phyloP scores from a whole-genome alignment of 805 yeast species.

The Candida boidinii region DNA sequence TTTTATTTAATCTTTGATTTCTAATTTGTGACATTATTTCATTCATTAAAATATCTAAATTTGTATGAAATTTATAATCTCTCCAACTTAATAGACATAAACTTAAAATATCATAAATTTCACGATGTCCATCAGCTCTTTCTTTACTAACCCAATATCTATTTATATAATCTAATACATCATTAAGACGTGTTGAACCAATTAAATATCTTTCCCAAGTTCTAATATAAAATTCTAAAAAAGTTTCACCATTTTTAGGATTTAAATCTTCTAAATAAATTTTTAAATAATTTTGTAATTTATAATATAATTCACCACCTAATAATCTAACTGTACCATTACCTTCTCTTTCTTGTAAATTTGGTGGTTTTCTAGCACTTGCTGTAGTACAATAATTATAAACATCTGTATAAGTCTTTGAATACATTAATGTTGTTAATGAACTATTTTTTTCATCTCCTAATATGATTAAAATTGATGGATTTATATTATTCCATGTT shows the following conservation, averaged over 20 bases:
- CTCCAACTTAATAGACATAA: constrained; percentile 86
- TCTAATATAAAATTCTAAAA: constrained; percentile 74
- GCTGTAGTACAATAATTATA: constrained; percentile 88
- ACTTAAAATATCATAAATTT: constrained; percentile 86
- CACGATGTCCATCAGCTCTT: constrained; percentile 85
- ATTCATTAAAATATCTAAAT: constrained; percentile 48
- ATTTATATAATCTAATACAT: constrained; percentile 91
- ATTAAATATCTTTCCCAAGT: constrained; percentile 85
- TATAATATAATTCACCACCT: constrained; percentile 83
- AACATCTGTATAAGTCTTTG: constrained; percentile 86
- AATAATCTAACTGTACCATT: constrained; percentile 38
- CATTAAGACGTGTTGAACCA: constrained; percentile 87
- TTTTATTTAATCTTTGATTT: constrained; percentile 70
- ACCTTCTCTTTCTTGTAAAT: constrained; percentile 12
- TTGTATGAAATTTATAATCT: constrained; percentile 63
- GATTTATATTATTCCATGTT: constrained; percentile 74
- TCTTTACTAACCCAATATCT: constrained; percentile 97
- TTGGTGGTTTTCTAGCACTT: constrained; percentile 41
- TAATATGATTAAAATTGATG: constrained; percentile 61
- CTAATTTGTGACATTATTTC: constrained; percentile 74
- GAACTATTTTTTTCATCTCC: constrained; percentile 60
- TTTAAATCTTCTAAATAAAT: constrained; percentile 45
- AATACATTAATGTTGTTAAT: constrained; percentile 64
- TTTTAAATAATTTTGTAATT: constrained; percentile 58
- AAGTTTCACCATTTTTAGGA: constrained; percentile 51